Base-by-base conservation (phyloP, 352 stramenopile species). In the Aphanomyces cochlioides region DNA sequence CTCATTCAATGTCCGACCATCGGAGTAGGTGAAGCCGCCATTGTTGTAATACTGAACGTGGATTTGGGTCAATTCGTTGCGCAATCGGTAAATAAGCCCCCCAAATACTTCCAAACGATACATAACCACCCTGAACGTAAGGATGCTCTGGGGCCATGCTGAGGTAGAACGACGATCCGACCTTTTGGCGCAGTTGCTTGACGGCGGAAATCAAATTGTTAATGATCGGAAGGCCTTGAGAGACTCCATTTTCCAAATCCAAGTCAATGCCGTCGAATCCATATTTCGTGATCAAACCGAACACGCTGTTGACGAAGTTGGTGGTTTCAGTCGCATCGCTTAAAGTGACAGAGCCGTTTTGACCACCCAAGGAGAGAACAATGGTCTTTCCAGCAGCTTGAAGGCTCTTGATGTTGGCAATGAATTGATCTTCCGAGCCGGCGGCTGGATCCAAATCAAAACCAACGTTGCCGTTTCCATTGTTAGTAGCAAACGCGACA, bases 1-100 rank as follows among this genome's bases (percentile, higher is more conserved):
- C 59, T 69, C 63, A 13, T 69, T 58, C 36, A 69, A 37, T 47
- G 59, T 69, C 15, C 63, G 63, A n/a, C 63, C 63, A 3, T 69
- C 63, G 12, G 63, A 60, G 63, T 69, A 69, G 12, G 59, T 47
- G 17, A 69, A 69, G 3, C 63, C 63, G 37, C 63, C 63, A 43
- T 69, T 69, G 50, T 69, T 69, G 63, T 69, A 69, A 40, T 69
- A 69, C 63, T 69, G 63, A 10, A 69, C 63, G 38, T 69, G 63
- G 34, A 69, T 47, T 36, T 57, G 48, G 41, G 36, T 69, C 7
- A 69, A 28, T 15, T 69, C 41, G 37, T 69, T 36, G 45, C 63
- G 63, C 15, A 69, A 36, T 17, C 63, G 63, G 63, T 6, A 69
- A 47, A 40, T 69, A 69, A 6, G 63, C 63, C 6, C 63, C 63